phyloP scores from a whole-genome alignment of 1,284 basidiomycete genomes.

The Anthracocystis panici-leucophaei region DNA sequence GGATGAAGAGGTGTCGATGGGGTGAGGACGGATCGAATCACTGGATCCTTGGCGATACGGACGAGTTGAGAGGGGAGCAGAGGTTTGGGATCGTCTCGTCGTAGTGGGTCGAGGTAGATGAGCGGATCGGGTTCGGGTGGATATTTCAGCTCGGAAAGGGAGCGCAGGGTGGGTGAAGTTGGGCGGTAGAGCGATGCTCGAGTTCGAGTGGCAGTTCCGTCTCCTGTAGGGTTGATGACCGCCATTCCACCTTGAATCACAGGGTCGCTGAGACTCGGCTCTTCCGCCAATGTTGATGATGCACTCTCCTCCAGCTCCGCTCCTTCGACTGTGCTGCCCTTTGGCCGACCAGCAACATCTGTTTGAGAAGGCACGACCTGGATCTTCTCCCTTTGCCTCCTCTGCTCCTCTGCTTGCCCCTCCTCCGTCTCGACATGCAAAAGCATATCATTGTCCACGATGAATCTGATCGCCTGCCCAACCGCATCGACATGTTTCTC shows the following conservation, averaged over 20 bases:
- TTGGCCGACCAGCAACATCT: not conserved
- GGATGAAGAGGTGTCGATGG: slow-evolving; percentile 46
- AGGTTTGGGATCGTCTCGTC: slow-evolving; percentile 65
- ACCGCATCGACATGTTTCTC: slow-evolving; percentile 89
- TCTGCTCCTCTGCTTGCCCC: slow-evolving; percentile 80
- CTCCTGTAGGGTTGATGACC: slow-evolving; percentile 10
- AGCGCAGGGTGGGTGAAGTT: slow-evolving; percentile 50
- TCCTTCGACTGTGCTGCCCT: not conserved
- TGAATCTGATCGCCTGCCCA: slow-evolving; percentile 90
- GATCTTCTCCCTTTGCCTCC: slow-evolving; percentile 50
- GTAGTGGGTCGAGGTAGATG: slow-evolving; percentile 66
- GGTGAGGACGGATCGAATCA: slow-evolving; percentile 56
- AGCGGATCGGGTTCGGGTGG: slow-evolving; percentile 67
- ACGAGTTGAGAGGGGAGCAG: slow-evolving; percentile 57
- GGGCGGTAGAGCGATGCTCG: slow-evolving; percentile 43
- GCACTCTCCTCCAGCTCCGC: not conserved
- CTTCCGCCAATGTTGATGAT: slow-evolving; percentile 6
- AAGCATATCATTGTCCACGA: slow-evolving; percentile 92
- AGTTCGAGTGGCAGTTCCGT: not conserved
- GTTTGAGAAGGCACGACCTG: slow-evolving; percentile 19
- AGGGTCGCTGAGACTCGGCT: slow-evolving; percentile 14
- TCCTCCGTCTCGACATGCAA: slow-evolving; percentile 82
- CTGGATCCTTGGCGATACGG: slow-evolving; percentile 57
- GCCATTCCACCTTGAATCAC: slow-evolving; percentile 31
- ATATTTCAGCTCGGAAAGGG: slow-evolving; percentile 56